These are phyloP conservation scores for Candida tetrigidarum DNA, from an alignment of 1,139 yeast species.

Conservation along the genomic window DNA sequence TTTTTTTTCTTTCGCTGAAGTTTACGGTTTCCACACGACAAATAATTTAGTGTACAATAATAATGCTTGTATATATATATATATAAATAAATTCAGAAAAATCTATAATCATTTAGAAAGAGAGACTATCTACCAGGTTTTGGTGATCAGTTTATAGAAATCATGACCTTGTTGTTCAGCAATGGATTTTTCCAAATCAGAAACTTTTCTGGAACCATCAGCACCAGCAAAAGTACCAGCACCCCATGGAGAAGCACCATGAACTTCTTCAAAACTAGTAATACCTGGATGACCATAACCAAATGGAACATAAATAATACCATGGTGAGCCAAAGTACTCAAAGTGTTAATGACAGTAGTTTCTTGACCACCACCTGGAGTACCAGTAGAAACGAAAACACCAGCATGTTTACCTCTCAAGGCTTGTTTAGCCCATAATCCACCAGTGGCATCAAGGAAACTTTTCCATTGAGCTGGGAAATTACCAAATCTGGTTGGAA, in stretches of 20 bases:
- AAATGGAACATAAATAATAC: slow-evolving; percentile 41
- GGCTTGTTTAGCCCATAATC: slow-evolving; percentile 39
- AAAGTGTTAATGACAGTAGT: slow-evolving; percentile 36
- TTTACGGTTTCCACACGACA: slow-evolving; percentile 1
- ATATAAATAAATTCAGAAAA: not conserved
- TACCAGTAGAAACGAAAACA: slow-evolving; percentile 39
- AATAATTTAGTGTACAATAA: not conserved
- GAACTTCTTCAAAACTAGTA: slow-evolving; percentile 34
- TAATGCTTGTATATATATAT: no score
- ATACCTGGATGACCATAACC: slow-evolving; percentile 37
- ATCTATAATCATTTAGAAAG: not conserved
- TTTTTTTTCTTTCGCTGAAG: not conserved
- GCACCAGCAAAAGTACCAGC: slow-evolving; percentile 44
- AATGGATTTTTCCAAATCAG: slow-evolving; percentile 36
- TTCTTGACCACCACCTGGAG: slow-evolving; percentile 46
- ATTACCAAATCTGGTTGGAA: slow-evolving; percentile 44
- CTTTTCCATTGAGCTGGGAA: slow-evolving; percentile 43
- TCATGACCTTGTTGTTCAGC: slow-evolving; percentile 37
- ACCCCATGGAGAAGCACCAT: slow-evolving; percentile 48
- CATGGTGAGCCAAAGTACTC: slow-evolving; percentile 40
- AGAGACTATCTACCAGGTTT: not conserved
- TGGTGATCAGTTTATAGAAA: slow-evolving; percentile 18
- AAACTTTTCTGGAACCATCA: slow-evolving; percentile 41
- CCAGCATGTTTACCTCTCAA: slow-evolving; percentile 43
- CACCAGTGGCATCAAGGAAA: slow-evolving; percentile 43